Evolutionary conservation across 1,284 basidiomycete genomes (phyloP).

Genomic region (Xerocomus nothofagi): DNA sequence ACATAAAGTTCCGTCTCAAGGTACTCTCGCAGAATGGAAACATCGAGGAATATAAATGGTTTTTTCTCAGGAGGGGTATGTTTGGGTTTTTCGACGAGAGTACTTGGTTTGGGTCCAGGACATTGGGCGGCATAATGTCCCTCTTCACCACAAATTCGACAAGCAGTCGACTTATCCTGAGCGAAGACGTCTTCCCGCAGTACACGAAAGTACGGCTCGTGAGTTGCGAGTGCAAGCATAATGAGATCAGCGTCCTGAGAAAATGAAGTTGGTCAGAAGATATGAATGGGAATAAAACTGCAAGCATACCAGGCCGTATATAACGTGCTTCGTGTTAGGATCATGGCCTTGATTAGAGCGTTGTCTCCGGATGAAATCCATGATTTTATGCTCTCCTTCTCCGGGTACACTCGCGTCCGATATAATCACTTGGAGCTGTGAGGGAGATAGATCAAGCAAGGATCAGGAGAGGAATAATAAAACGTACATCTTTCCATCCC

Average conservation of each 20-base stretch:
- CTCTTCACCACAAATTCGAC: slow-evolving; percentile 90
- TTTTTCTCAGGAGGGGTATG: slow-evolving; percentile 78
- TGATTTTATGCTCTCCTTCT: slow-evolving; percentile 99
- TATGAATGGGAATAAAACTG: background rate
- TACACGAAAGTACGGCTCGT: slow-evolving; percentile 97
- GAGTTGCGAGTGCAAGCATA: slow-evolving; percentile 97
- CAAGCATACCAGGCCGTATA: slow-evolving; percentile 85
- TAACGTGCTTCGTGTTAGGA: slow-evolving; percentile 95
- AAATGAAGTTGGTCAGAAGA: slow-evolving; percentile 10
- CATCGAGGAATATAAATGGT: slow-evolving; percentile 99
- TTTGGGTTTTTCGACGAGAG: slow-evolving; percentile 64
- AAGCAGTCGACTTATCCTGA: slow-evolving; percentile 77
- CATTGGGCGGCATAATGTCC: slow-evolving; percentile 96
- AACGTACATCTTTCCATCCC: slow-evolving; percentile 87
- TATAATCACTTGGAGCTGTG: slow-evolving; percentile 89
- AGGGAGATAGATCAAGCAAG: slow-evolving; percentile 6
- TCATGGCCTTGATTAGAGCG: slow-evolving; percentile 86
- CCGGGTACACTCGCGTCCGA: slow-evolving; percentile 97
- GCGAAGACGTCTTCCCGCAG: slow-evolving; percentile 97
- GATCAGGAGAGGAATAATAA: background rate
- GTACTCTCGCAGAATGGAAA: slow-evolving; percentile 94
- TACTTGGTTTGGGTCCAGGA: slow-evolving; percentile 70
- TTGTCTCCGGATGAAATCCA: slow-evolving; percentile 96
- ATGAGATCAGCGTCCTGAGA: slow-evolving; percentile 97
- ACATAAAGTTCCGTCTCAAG: slow-evolving; percentile 94